Evolutionary conservation across 2,329 filamentous ascomycete genomes (phyloP), one percentile per base, ranked within the genome.

Genomic region (Plenodomus biglobosus): DNA sequence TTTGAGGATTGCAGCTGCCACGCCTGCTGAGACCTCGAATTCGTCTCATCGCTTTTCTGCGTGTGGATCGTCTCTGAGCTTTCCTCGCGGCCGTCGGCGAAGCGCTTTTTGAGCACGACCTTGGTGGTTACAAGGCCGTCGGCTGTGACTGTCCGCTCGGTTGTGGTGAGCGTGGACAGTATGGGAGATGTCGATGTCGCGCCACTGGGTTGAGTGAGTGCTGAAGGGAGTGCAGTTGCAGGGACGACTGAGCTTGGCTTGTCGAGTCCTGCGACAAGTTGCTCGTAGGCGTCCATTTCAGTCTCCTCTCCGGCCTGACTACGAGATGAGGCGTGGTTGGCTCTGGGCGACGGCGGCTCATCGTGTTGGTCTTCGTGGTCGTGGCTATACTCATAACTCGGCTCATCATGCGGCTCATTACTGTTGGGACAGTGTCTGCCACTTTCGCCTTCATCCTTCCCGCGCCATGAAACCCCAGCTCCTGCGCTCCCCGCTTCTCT

Each of bases 11-110:
- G 55, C 8, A 48, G 40, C 7, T 46, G 53, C 56, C 61, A 56
- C 1, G 50, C 36, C 16, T 57, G 50, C 30, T 48, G 51, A 21
- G 21, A 16, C 24, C 49, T 42, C 13, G n/a, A 5, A 8, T 46
- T 39, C 8, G 27, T 19, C 11, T 62, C 57, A 15, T 70, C 61
- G 13, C 62, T 64, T 8, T 58, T 61, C 35, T 67, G 59, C 0
- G 74, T 78, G 30, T 83, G 78, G 3, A 79, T 69, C 7, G 78
- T 81, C 56, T 84, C 80, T 8, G 79, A 76, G 27, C 69, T 80
- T 62, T 85, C 82, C 59, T 85, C 83, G 3, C 76, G 74, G 0
- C 83, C 83, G 69, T 85, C 82, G 1, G 79, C 73, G 58, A 84
- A 86, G 2, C 79, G 75, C 59, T 79, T 81, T 53, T 81, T 85